These are phyloP conservation scores for Apiospora phragmitis DNA, from an alignment of 2,329 filamentous ascomycete species.

Conservation along the genomic window DNA sequence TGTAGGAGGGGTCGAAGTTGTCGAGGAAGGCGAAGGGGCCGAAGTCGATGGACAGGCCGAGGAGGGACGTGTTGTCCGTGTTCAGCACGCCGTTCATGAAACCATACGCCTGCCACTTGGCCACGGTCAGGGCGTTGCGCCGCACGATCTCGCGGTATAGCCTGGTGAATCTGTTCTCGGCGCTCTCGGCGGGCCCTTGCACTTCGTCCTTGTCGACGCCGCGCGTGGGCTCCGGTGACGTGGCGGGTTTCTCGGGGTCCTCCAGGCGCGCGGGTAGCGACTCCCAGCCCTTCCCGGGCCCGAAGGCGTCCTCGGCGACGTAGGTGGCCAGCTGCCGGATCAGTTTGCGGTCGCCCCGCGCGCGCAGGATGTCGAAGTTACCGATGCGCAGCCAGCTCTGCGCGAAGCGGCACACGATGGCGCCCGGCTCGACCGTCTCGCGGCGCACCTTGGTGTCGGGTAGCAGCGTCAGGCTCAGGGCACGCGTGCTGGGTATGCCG, in stretches of 20 bases:
- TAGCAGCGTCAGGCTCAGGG: conserved; percentile 76
- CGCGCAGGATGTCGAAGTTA: conserved; percentile 91
- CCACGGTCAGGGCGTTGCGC: conserved; percentile 84
- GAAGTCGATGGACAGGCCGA: conserved; percentile 88
- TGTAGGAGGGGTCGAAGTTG: conserved; percentile 92
- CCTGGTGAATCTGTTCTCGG: conserved; percentile 84
- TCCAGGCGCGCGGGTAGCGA: conserved; percentile 66
- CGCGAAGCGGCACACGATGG: conserved; percentile 89
- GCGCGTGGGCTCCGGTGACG: conserved; percentile 45
- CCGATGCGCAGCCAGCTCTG: conserved; percentile 90
- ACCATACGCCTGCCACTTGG: conserved; percentile 96
- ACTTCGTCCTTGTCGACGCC: conserved; percentile 57
- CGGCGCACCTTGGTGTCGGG: conserved; percentile 72
- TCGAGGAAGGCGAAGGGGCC: conserved; percentile 98
- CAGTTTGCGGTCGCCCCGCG: conserved; percentile 74
- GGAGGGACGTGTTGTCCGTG: conserved; percentile 94
- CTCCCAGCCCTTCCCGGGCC: conserved; percentile 67
- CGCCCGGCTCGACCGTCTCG: conserved; percentile 83
- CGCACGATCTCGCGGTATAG: conserved; percentile 86
- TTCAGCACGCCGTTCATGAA: conserved; percentile 99
- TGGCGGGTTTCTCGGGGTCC: conserved; percentile 50
- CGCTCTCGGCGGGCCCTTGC: conserved; percentile 66
- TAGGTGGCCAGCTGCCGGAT: conserved; percentile 78
- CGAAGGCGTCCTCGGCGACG: conserved; percentile 82
- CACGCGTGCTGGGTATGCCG: conserved; percentile 81